A percentile compares a stretch with the other conserved stretches of the same genome.
Evolutionary conservation across 495 filamentous ascomycete species (phyloP).

Genomic region (Xylaria telfairii): DNA sequence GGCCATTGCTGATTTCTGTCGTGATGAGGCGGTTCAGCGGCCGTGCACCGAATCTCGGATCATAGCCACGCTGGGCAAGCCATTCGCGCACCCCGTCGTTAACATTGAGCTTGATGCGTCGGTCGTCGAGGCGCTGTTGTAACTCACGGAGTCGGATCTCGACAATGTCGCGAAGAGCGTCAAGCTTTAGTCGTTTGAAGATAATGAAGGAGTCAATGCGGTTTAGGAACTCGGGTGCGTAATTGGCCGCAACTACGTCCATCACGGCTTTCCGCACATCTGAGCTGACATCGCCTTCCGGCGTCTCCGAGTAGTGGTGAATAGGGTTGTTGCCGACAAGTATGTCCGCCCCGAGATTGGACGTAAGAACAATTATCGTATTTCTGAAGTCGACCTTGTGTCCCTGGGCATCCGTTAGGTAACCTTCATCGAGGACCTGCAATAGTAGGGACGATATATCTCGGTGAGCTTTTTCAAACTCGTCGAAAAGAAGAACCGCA

Average conservation of each 20-base stretch:
- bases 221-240: slow-evolving; percentile 95
- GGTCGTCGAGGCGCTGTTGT: slow-evolving; percentile 81
- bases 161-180: slow-evolving; percentile 88
- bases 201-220: slow-evolving; percentile 96
- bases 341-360: slow-evolving; percentile 84
- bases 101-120: slow-evolving; percentile 78
- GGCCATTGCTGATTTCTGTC: slow-evolving; percentile 83
- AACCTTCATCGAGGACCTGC: slow-evolving; percentile 95
- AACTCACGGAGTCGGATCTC: slow-evolving; percentile 89
- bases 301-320: slow-evolving; percentile 63
- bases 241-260: slow-evolving; percentile 79
- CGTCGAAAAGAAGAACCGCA: slow-evolving; percentile 92
- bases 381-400: slow-evolving; percentile 97
- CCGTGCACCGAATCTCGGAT: slow-evolving; percentile 89
- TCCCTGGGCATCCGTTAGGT: slow-evolving; percentile 92
- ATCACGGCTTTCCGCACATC: slow-evolving; percentile 80
- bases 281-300: slow-evolving; percentile 68
- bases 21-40: slow-evolving; percentile 90
- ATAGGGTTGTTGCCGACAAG: slow-evolving; percentile 65
- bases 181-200: slow-evolving; percentile 80
- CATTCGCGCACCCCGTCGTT: slow-evolving; percentile 75
- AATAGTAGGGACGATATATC: slow-evolving; percentile 94
- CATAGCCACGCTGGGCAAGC: slow-evolving; percentile 88
- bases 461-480: slow-evolving; percentile 96
- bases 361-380: slow-evolving; percentile 94